Evolutionary conservation across 352 stramenopile species (phyloP).

Genomic region (Globisporangium viniferum): DNA sequence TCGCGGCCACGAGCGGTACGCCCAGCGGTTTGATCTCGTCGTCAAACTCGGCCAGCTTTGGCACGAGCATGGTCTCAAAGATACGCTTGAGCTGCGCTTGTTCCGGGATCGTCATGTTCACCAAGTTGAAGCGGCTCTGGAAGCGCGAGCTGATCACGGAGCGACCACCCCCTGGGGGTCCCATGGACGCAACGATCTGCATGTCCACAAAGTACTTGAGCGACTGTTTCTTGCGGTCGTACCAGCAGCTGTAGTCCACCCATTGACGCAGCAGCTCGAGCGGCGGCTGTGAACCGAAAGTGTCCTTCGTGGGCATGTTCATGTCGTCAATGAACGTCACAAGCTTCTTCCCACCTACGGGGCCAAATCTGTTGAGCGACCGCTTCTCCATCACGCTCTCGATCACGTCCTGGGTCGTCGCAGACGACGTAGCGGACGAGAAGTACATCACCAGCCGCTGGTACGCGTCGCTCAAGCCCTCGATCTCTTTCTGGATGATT

Average conservation of each 20-base stretch:
- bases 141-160: slow-evolving; percentile 89
- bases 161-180: slow-evolving; percentile 78
- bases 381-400: slow-evolving; percentile 91
- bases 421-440: slow-evolving; percentile 85
- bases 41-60: slow-evolving; percentile 84
- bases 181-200: slow-evolving; percentile 89
- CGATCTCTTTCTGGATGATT: slow-evolving; percentile 78
- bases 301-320: slow-evolving; percentile 91
- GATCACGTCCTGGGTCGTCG: slow-evolving; percentile 88
- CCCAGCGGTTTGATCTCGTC: slow-evolving; percentile 86
- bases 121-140: slow-evolving; percentile 89
- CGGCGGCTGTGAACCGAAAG: slow-evolving; percentile 89
- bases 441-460: slow-evolving; percentile 87
- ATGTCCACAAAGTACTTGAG: slow-evolving; percentile 92
- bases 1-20: slow-evolving; percentile 65
- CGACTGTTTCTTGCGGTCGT: slow-evolving; percentile 89
- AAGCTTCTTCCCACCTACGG: slow-evolving; percentile 83
- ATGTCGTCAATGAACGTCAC: slow-evolving; percentile 92
- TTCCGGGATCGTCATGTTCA: slow-evolving; percentile 89
- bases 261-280: slow-evolving; percentile 90
- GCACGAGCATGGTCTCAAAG: slow-evolving; percentile 87
- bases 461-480: slow-evolving; percentile 75
- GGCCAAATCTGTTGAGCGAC: slow-evolving; percentile 86
- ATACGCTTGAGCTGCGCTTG: slow-evolving; percentile 83
- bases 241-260: slow-evolving; percentile 92